Evolutionary conservation across 495 filamentous ascomycete species (phyloP).

Genomic region (Rusavskia elegans): DNA sequence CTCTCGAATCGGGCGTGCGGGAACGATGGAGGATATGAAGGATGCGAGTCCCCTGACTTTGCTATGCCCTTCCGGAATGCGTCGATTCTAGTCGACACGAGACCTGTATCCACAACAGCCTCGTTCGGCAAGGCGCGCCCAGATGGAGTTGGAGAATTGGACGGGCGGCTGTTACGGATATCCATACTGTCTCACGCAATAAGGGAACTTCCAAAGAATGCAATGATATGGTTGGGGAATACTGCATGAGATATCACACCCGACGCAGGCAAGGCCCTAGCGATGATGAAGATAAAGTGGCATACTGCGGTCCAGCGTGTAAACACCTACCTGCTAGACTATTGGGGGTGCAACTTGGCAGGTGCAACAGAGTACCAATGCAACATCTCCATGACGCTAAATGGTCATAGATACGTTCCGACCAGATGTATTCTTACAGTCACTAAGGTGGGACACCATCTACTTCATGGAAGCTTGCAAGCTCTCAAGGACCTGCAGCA

Average conservation of each 20-base stretch:
- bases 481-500: constrained; percentile 48
- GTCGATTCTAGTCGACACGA: neutral
- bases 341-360: neutral
- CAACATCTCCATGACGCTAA: too few species aligned
- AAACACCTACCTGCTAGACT: too few species aligned
- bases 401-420: neutral
- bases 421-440: neutral
- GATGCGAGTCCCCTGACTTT: neutral
- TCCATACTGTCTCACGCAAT: neutral
- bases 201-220: too few species aligned
- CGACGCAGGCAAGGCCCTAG: too few species aligned
- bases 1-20: neutral
- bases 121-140: neutral
- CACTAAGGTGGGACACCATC: neutral
- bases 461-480: constrained; percentile 62
- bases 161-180: too few species aligned
- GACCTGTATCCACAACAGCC: neutral
- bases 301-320: too few species aligned
- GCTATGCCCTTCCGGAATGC: too few species aligned
- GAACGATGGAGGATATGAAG: neutral
- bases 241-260: too few species aligned
- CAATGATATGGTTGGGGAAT: too few species aligned
- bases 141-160: neutral
- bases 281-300: too few species aligned
- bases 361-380: neutral